Evolutionary conservation across 1,284 basidiomycete species (phyloP).

Genomic region (Paramarasmius palmivorus): DNA sequence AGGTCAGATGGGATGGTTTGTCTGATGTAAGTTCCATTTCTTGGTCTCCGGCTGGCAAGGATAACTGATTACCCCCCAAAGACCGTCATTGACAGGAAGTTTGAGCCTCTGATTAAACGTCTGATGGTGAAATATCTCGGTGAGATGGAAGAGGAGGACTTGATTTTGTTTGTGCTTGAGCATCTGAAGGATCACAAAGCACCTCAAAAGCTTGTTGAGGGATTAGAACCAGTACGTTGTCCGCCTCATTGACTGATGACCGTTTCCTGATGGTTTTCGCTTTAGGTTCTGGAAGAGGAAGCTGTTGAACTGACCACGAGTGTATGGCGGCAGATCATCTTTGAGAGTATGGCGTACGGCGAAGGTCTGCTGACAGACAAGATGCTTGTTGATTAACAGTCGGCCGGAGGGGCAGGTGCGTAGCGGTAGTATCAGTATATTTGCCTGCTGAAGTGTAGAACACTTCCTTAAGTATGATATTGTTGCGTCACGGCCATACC

Average conservation of each 20-base stretch:
- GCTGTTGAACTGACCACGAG: slow-evolving; percentile 72
- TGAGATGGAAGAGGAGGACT: slow-evolving; percentile 85
- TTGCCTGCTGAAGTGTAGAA: slow-evolving; percentile 11
- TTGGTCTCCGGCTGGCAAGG: neutral
- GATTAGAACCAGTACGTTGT: slow-evolving; percentile 80
- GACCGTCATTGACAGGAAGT: slow-evolving; percentile 77
- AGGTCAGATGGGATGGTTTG: slow-evolving; percentile 86
- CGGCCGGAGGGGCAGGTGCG: slow-evolving; percentile 10
- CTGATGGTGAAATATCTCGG: slow-evolving; percentile 85
- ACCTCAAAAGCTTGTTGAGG: slow-evolving; percentile 81
- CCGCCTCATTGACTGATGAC: slow-evolving; percentile 2
- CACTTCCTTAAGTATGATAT: slow-evolving; percentile 2
- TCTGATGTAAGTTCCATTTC: slow-evolving; percentile 62
- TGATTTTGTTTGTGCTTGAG: slow-evolving; percentile 88
- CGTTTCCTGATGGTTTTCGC: neutral
- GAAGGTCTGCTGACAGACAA: slow-evolving; percentile 80
- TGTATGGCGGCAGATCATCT: slow-evolving; percentile 87
- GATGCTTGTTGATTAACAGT: slow-evolving; percentile 64
- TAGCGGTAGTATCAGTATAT: slow-evolving; percentile 10
- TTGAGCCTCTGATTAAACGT: slow-evolving; percentile 76
- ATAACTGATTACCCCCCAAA: slow-evolving; percentile 33
- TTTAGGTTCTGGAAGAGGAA: slow-evolving; percentile 86
- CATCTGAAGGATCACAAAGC: slow-evolving; percentile 85
- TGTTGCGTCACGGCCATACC: neutral
- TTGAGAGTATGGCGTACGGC: slow-evolving; percentile 87